Evolutionary conservation across 345 rosid species (phyloP).

Genomic region (Chamaenerion angustifolium): DNA sequence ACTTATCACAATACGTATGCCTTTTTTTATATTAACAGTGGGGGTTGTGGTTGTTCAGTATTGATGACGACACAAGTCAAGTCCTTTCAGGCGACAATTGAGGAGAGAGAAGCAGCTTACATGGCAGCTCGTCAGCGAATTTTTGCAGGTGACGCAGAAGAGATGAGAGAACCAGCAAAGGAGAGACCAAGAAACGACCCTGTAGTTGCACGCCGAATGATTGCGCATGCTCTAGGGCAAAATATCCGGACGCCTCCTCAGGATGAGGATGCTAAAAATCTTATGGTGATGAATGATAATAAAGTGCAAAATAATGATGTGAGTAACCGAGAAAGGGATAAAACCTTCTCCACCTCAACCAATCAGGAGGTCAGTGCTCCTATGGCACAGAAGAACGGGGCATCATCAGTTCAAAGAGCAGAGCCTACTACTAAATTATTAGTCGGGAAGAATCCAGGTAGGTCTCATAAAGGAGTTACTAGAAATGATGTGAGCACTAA

Average conservation of each 20-base stretch:
- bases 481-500: too few relatives aligned
- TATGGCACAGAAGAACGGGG: constrained; percentile 1
- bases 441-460: too few relatives aligned
- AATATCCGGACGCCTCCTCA: constrained; percentile 10
- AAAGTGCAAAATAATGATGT: constrained; percentile 8
- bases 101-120: constrained; percentile 59
- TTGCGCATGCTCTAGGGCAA: constrained; percentile 66
- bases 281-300: constrained; percentile 10
- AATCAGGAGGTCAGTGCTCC: too few relatives aligned
- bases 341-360: constrained; percentile 11
- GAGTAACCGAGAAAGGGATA: constrained; percentile 9
- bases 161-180: constrained; percentile 19
- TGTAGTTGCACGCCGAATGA: constrained; percentile 60
- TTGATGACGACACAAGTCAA: constrained; percentile 19
- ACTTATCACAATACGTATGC: too few relatives aligned
- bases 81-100: constrained; percentile 18
- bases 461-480: too few relatives aligned
- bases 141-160: constrained; percentile 29
- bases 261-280: constrained; percentile 6
- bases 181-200: constrained; percentile 34
- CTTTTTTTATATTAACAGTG: too few relatives aligned
- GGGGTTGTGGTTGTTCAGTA: constrained; percentile 11
- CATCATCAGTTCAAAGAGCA: too few relatives aligned
- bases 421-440: too few relatives aligned
- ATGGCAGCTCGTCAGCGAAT: constrained; percentile 52